Evolutionary conservation across 1,284 basidiomycete species (phyloP).

Genomic region (Blastosporella zonata): DNA sequence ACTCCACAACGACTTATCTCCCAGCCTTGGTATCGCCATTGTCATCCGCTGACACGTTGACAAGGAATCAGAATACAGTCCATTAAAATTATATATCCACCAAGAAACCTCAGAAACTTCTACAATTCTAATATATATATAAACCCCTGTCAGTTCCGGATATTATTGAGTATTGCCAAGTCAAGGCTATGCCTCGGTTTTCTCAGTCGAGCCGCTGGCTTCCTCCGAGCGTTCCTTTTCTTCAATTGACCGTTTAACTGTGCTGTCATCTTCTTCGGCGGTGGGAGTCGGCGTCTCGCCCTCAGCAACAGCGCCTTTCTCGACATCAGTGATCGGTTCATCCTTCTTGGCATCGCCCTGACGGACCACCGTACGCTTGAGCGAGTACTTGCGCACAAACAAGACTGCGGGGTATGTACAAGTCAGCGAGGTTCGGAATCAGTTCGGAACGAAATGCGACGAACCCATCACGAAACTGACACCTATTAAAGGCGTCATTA

Average conservation of each 20-base stretch:
- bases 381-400: constrained; percentile 61
- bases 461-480: constrained; percentile 56
- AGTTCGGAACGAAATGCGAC: constrained; percentile 21
- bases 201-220: constrained; percentile 16
- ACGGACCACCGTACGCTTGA: constrained; percentile 53
- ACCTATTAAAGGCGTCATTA: constrained; percentile 60
- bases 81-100: neutral
- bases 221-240: constrained; percentile 15
- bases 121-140: neutral
- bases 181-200: constrained; percentile 1
- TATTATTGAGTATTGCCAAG: neutral
- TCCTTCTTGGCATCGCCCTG: constrained; percentile 27
- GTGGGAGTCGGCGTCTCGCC: constrained; percentile 2
- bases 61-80: neutral
- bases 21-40: neutral
- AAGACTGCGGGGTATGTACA: constrained; percentile 38
- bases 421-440: neutral
- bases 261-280: constrained; percentile 17
- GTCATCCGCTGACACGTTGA: neutral
- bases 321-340: constrained; percentile 23
- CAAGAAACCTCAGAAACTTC: neutral
- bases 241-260: constrained; percentile 14
- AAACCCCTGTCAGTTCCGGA: neutral
- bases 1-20: constrained; percentile 5
- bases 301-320: constrained; percentile 22